Percentiles rank a stretch among this genome's conserved stretches.
Conservation (phyloP, 2,329 filamentous ascomycete genomes). For the Neofusicoccum sp. region DNA sequence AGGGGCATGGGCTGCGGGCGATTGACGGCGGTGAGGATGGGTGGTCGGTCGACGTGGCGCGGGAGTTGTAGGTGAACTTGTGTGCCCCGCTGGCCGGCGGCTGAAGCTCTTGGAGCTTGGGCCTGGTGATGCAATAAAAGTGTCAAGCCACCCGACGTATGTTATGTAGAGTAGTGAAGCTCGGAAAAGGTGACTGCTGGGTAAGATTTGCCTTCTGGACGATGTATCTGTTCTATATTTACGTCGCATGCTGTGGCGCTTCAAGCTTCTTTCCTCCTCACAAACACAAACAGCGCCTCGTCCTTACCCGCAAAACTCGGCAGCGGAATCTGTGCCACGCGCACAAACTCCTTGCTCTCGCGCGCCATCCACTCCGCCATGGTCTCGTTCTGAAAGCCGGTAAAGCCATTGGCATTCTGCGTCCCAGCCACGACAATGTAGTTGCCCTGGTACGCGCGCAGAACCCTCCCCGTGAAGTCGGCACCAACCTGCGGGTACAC, state of each 20-base stretch:
- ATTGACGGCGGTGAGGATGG: background rate
- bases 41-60: background rate
- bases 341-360: slow-evolving; percentile 58
- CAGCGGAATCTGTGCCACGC: slow-evolving; percentile 63
- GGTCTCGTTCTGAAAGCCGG: slow-evolving; percentile 62
- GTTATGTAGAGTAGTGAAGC: background rate
- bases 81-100: background rate
- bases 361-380: slow-evolving; percentile 66
- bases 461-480: slow-evolving; percentile 62
- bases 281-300: slow-evolving; percentile 69
- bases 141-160: background rate
- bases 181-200: too few species aligned
- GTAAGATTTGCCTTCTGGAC: too few species aligned
- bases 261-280: slow-evolving; percentile 28
- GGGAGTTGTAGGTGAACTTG: background rate
- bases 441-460: slow-evolving; percentile 62
- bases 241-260: too few species aligned
- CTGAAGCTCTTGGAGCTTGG: slow-evolving; percentile 1
- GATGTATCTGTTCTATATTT: too few species aligned
- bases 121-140: background rate
- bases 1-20: background rate
- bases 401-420: slow-evolving; percentile 73
- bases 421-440: slow-evolving; percentile 70
- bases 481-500: slow-evolving; percentile 71
- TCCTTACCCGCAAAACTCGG: slow-evolving; percentile 77